Base-by-base conservation (phyloP, 1,284 basidiomycete genomes). In the Rhodotorula sp. region DNA sequence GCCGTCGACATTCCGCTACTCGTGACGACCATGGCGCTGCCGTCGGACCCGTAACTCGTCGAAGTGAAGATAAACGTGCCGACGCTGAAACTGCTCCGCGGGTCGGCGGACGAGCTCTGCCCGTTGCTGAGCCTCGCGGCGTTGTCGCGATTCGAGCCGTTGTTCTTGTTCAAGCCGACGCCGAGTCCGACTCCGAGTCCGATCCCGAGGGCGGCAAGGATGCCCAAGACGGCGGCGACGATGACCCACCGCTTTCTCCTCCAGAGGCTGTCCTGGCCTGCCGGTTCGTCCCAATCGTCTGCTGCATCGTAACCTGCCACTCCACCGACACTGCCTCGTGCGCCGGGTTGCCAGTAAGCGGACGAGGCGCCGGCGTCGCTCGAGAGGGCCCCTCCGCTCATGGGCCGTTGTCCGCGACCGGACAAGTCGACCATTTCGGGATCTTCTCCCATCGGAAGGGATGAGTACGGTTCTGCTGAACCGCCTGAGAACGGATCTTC, bases 351-450 rank as follows among this genome's bases (percentile, higher is more conserved):
- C 72, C 72, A 73, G 61, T 73, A 73, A 4, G 72, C 71, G 17
- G 56, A 56, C 15, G 67, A 49, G 10, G 45, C 44, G 17, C 66
- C 72, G 2, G 56, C 64, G 20, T 37, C 46, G 44, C 60, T 53
- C 12, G 33, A 58, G 45, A n/a, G 22, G 2, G 26, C 60, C 22
- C 54, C 53, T 4, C 37, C 58, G 54, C 37, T 58, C 48, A 64
- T 22, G 8, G 66, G 62, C 6, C 65, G 53, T 7, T 60, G 56
- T 4, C 61, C 37, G 8, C 37, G 30, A 3, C 54, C 59, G 2
- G 65, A 59, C 29, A 73, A 33, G 45, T 70, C 66, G 17, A 57
- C 58, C 72, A 73, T 73, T n/a, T 73, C 72, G 10, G 72, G 72
- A 33, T 72, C 68, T 20, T 64, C 37, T 24, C 20, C 17, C 24